phyloP scores from a whole-genome alignment of 805 yeast genomes.

The Hanseniaspora vineae region DNA sequence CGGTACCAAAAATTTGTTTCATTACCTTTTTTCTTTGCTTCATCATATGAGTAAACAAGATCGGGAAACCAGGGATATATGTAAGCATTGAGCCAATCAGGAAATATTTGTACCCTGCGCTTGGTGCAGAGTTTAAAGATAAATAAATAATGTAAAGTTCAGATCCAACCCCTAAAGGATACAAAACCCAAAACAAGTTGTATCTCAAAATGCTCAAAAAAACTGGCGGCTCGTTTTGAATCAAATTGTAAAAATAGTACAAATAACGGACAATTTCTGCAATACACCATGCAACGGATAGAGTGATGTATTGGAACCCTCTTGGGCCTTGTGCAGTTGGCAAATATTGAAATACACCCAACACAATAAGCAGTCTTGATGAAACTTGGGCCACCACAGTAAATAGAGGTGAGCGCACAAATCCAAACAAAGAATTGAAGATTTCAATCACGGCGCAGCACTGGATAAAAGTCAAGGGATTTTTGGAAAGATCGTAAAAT shows the following conservation, averaged over 20 bases:
- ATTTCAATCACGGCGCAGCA: constrained; percentile 71
- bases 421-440: constrained; percentile 61
- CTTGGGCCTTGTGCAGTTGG: constrained; percentile 53
- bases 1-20: constrained; percentile 19
- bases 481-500: constrained; percentile 46
- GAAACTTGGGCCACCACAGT: constrained; percentile 83
- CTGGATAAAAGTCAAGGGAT: constrained; percentile 55
- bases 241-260: constrained; percentile 38
- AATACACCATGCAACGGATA: constrained; percentile 78
- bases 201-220: constrained; percentile 67
- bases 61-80: constrained; percentile 80
- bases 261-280: constrained; percentile 89
- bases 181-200: constrained; percentile 66
- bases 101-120: constrained; percentile 38
- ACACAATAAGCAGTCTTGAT: constrained; percentile 68
- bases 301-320: constrained; percentile 43
- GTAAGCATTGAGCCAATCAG: constrained; percentile 45
- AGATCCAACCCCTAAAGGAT: constrained; percentile 86
- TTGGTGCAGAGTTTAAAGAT: constrained; percentile 63
- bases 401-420: constrained; percentile 71
- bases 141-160: constrained; percentile 60
- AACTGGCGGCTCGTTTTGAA: constrained; percentile 36
- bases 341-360: constrained; percentile 67
- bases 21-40: constrained; percentile 72
- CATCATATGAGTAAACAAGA: constrained; percentile 78